These are phyloP conservation scores for Mortierella sp. DNA, from an alignment of 371 early-diverging fungal genomes.

Conservation along the genomic window DNA sequence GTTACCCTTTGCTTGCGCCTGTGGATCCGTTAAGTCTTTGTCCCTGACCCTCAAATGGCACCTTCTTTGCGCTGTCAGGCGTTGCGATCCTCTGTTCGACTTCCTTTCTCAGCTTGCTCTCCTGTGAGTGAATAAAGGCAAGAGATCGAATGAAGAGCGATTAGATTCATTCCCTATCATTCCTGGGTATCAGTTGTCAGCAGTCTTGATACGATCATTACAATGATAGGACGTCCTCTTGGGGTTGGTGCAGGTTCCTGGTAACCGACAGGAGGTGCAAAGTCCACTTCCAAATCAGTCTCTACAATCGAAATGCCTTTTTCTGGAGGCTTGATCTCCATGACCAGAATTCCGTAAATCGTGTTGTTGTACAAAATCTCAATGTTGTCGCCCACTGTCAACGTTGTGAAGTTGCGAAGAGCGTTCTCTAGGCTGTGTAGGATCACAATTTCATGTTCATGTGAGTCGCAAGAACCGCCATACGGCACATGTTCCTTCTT, in stretches of 20 bases:
- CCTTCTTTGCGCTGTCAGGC: constrained; percentile 50
- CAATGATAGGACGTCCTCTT: constrained; percentile 55
- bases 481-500: no score
- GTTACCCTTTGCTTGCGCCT: constrained; percentile 15
- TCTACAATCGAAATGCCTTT: constrained; percentile 96
- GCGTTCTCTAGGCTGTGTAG: constrained; percentile 90
- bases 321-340: constrained; percentile 90
- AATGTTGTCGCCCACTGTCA: constrained; percentile 95
- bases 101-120: constrained; percentile 59
- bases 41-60: constrained; percentile 55
- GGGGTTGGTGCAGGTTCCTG: constrained; percentile 81
- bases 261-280: constrained; percentile 98
- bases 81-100: constrained; percentile 58
- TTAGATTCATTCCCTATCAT: neutral
- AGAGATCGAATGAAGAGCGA: neutral
- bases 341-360: constrained; percentile 89
- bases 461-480: no score
- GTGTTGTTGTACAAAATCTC: constrained; percentile 93
- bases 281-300: constrained; percentile 99
- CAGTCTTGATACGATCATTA: constrained; percentile 22
- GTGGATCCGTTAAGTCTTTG: constrained; percentile 42
- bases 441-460: no score
- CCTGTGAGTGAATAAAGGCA: constrained; percentile 39
- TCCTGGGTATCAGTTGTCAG: no score
- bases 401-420: constrained; percentile 92